These are phyloP conservation scores for Aspergillus nomiae DNA, from an alignment of 2,329 filamentous ascomycete genomes.

Conservation along the genomic window DNA sequence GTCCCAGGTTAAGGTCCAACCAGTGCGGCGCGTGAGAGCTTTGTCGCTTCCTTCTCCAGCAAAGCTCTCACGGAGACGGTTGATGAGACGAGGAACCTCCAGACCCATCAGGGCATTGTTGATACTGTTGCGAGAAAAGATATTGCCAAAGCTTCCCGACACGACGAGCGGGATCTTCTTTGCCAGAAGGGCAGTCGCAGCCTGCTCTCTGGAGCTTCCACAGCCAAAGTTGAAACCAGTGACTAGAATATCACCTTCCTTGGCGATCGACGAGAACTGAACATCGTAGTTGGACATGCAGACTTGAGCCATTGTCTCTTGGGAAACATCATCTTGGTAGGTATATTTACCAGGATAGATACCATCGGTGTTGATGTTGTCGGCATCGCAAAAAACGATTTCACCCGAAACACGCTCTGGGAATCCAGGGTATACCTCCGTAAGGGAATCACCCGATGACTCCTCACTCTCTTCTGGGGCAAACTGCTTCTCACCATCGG, in stretches of 20 bases:
- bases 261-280: constrained; percentile 65
- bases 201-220: constrained; percentile 79
- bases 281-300: constrained; percentile 95
- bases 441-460: constrained; percentile 39
- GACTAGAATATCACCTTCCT: constrained; percentile 77
- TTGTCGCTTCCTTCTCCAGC: constrained; percentile 19
- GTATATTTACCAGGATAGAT: constrained; percentile 94
- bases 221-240: constrained; percentile 87
- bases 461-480: constrained; percentile 21
- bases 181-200: constrained; percentile 72
- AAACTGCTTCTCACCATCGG: constrained; percentile 54
- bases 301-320: constrained; percentile 80
- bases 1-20: constrained; percentile 79
- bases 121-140: constrained; percentile 43
- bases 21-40: constrained; percentile 31
- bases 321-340: constrained; percentile 80
- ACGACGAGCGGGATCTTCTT: constrained; percentile 42
- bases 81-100: constrained; percentile 40
- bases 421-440: constrained; percentile 81
- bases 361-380: constrained; percentile 88
- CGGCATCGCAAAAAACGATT: constrained; percentile 82
- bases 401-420: constrained; percentile 80
- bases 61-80: constrained; percentile 38
- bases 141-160: constrained; percentile 42
- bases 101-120: constrained; percentile 46